These are phyloP conservation scores for Neopestalotiopsis sp. DNA, from an alignment of 2,329 filamentous ascomycete genomes.

Conservation along the genomic window DNA sequence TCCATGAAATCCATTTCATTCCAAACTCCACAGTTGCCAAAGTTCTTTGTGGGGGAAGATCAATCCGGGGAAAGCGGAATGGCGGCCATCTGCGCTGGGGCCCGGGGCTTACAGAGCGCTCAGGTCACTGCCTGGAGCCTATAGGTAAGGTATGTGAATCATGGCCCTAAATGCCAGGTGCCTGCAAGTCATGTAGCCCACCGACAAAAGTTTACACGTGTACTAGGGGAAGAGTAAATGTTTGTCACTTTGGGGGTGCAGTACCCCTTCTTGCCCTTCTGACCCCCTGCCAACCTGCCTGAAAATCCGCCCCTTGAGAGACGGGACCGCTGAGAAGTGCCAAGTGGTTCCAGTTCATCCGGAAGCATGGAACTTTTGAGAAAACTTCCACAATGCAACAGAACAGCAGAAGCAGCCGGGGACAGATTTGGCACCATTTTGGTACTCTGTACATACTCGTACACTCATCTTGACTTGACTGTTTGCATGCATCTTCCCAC, in stretches of 20 bases:
- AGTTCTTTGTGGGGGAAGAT: neutral
- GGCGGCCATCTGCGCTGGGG: slow-evolving; percentile 4
- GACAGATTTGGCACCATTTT: neutral
- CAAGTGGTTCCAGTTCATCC: slow-evolving; percentile 1
- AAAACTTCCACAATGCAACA: slow-evolving; percentile 7
- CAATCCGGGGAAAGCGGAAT: slow-evolving; percentile 12
- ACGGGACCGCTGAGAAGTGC: neutral
- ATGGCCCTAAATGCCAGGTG: neutral
- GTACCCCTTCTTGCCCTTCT: neutral
- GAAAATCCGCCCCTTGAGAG: neutral
- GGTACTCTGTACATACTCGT: neutral
- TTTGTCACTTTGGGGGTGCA: too few species aligned
- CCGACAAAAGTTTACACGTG: neutral
- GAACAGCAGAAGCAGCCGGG: neutral
- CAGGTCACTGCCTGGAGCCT: too few species aligned
- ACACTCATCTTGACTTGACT: too few species aligned
- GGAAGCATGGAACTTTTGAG: neutral
- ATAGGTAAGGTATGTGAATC: neutral
- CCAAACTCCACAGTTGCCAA: slow-evolving; percentile 6
- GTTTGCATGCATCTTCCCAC: slow-evolving; percentile 3
- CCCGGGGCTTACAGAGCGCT: too few species aligned
- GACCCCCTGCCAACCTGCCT: neutral
- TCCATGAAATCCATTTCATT: neutral
- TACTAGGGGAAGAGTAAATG: too few species aligned
- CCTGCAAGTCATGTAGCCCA: neutral